A percentile compares a stretch with the other conserved stretches of the same genome.
Conservation (phyloP, 805 yeast species). For the Spathaspora girioi region DNA sequence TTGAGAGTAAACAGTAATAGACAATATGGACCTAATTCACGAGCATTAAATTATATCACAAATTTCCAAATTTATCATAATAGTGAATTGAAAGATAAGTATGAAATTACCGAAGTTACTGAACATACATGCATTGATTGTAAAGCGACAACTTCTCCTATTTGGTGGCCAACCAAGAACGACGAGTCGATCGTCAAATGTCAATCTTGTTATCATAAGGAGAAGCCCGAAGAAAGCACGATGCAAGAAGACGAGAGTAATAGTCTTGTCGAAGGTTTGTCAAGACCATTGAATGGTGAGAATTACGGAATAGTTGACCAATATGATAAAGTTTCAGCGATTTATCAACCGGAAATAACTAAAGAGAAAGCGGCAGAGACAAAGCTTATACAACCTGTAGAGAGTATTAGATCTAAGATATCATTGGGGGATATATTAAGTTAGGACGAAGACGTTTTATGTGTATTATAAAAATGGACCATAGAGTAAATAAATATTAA, state of each 20-base stretch:
- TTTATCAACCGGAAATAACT: neutral
- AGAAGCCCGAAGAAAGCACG: slow-evolving; percentile 5
- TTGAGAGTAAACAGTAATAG: slow-evolving; percentile 9
- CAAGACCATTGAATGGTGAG: slow-evolving; percentile 28
- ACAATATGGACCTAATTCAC: slow-evolving; percentile 30
- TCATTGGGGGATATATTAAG: slow-evolving; percentile 19
- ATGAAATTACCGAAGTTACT: too few relatives aligned
- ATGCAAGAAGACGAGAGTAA: slow-evolving; percentile 4
- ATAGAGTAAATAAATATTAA: too few relatives aligned
- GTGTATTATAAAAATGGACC: neutral
- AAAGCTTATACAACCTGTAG: neutral
- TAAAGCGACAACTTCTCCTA: slow-evolving; percentile 26
- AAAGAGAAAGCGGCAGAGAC: neutral
- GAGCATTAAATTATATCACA: slow-evolving; percentile 26
- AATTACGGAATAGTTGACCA: slow-evolving; percentile 27
- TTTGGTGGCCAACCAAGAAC: slow-evolving; percentile 27
- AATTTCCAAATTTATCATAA: slow-evolving; percentile 1
- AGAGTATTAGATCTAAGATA: slow-evolving; percentile 12
- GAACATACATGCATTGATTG: slow-evolving; percentile 11
- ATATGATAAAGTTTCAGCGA: slow-evolving; percentile 16
- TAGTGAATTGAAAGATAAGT: neutral
- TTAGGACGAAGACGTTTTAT: slow-evolving; percentile 1
- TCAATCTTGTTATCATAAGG: slow-evolving; percentile 29
- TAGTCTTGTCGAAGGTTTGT: slow-evolving; percentile 17
- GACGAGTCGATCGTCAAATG: slow-evolving; percentile 12